Percentiles rank a stretch among this genome's conserved stretches.
These are phyloP conservation scores for Abrus pulchellus DNA, from an alignment of 306 rosid genomes.

Conservation along the genomic window DNA sequence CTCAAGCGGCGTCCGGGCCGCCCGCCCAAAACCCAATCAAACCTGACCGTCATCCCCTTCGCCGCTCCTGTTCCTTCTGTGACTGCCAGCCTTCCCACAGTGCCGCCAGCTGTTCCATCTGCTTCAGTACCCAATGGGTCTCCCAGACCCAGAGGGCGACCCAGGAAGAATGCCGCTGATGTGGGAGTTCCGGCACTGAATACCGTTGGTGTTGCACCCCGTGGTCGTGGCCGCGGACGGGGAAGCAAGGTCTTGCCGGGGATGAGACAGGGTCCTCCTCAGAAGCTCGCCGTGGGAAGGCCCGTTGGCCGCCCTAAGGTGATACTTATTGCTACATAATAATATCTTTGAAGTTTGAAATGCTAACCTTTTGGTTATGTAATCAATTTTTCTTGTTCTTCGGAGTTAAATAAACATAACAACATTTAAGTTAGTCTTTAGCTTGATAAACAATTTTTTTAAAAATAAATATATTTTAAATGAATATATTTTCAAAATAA, in stretches of 20 bases:
- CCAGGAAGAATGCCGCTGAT: slow-evolving; percentile 55
- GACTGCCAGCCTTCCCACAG: neutral
- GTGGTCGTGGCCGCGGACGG: slow-evolving; percentile 23
- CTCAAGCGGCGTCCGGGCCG: slow-evolving; percentile 78
- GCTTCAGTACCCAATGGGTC: neutral
- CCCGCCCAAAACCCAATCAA: slow-evolving; percentile 68
- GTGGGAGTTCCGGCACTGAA: neutral
- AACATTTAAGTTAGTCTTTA: neutral
- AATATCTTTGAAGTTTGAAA: neutral
- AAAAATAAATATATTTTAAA: no score
- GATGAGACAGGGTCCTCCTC: slow-evolving; percentile 46
- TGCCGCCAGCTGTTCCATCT: neutral
- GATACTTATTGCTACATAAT: neutral
- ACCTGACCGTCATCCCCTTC: slow-evolving; percentile 62
- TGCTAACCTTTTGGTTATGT: neutral
- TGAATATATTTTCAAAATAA: no score
- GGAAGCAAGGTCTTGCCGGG: neutral
- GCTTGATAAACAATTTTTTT: no score
- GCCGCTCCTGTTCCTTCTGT: slow-evolving; percentile 25
- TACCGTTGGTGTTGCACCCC: slow-evolving; percentile 1
- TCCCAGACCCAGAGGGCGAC: slow-evolving; percentile 70
- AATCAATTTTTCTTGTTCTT: neutral
- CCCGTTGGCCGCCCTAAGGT: slow-evolving; percentile 89
- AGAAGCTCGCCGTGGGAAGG: slow-evolving; percentile 42
- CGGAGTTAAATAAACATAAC: neutral